Evolutionary conservation across 225 moss, liverwort and hornwort species (phyloP).

Genomic region (Anthoceros angustus): DNA sequence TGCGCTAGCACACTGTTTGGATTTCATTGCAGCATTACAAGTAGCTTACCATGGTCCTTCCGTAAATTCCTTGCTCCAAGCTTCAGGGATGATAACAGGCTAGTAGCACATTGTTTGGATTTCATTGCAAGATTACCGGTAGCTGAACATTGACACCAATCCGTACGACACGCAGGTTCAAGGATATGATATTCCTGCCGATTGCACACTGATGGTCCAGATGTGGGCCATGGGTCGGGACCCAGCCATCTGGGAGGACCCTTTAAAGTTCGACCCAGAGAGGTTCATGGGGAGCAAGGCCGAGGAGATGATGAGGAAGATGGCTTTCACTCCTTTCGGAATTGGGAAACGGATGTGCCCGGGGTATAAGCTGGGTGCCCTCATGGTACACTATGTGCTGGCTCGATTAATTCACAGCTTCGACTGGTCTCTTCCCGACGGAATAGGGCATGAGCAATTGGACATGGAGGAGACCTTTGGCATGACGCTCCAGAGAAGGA

Average conservation of each 20-base stretch:
- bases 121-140: too few relatives aligned
- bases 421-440: conserved; percentile 10
- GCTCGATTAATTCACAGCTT: conserved; percentile 27
- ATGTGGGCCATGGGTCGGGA: conserved; percentile 13
- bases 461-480: conserved; percentile 17
- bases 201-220: conserved; percentile 12
- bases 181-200: too few relatives aligned
- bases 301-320: neutral
- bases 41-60: too few relatives aligned
- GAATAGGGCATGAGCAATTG: conserved; percentile 8
- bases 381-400: conserved; percentile 7
- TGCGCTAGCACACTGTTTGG: too few relatives aligned
- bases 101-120: too few relatives aligned
- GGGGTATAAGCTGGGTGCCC: conserved; percentile 2
- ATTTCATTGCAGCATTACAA: too few relatives aligned
- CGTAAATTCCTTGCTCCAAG: too few relatives aligned
- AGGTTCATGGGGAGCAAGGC: neutral
- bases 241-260: conserved; percentile 13
- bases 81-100: too few relatives aligned
- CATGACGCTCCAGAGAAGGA: neutral
- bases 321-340: conserved; percentile 10
- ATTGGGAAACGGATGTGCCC: conserved; percentile 12
- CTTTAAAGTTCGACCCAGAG: conserved; percentile 17
- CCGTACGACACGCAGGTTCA: too few relatives aligned
- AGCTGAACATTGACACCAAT: too few relatives aligned